Evolutionary conservation across 345 rosid genomes (phyloP).

Genomic region (Noccaea bulbosa): DNA sequence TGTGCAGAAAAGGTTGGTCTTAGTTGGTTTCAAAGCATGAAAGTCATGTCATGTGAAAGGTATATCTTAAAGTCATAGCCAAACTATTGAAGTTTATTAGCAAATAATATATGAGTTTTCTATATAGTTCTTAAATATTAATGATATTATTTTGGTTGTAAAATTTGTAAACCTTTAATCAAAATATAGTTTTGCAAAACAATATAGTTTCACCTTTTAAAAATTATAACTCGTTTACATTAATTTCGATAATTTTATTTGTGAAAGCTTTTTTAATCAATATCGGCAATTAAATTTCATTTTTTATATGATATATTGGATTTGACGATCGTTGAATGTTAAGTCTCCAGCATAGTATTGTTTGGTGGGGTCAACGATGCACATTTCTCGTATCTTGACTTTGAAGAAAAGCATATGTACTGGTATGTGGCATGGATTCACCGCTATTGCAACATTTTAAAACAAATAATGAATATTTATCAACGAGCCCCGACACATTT

Average conservation of each 20-base stretch:
- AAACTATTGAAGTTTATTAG: slow-evolving; percentile 10
- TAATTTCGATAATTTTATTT: neutral
- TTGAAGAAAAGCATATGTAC: slow-evolving; percentile 34
- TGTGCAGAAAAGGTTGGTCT: slow-evolving; percentile 41
- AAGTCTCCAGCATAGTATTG: slow-evolving; percentile 24
- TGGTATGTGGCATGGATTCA: slow-evolving; percentile 25
- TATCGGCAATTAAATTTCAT: neutral
- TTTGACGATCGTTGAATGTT: slow-evolving; percentile 25
- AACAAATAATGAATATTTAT: neutral
- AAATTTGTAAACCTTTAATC: neutral
- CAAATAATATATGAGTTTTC: neutral
- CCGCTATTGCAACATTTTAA: slow-evolving; percentile 26
- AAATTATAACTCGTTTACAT: neutral
- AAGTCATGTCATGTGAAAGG: slow-evolving; percentile 43
- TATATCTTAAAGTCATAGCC: slow-evolving; percentile 41
- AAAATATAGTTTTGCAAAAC: neutral
- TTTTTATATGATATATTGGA: neutral
- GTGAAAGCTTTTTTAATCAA: neutral
- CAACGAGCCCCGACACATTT: neutral
- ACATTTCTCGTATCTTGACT: slow-evolving; percentile 43
- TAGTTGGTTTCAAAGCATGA: slow-evolving; percentile 36
- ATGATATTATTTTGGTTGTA: neutral
- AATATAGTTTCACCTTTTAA: neutral
- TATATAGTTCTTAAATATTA: neutral
- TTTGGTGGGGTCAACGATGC: slow-evolving; percentile 40